These are phyloP conservation scores for Extremus antarcticus DNA, from an alignment of 495 filamentous ascomycete genomes.

Conservation along the genomic window DNA sequence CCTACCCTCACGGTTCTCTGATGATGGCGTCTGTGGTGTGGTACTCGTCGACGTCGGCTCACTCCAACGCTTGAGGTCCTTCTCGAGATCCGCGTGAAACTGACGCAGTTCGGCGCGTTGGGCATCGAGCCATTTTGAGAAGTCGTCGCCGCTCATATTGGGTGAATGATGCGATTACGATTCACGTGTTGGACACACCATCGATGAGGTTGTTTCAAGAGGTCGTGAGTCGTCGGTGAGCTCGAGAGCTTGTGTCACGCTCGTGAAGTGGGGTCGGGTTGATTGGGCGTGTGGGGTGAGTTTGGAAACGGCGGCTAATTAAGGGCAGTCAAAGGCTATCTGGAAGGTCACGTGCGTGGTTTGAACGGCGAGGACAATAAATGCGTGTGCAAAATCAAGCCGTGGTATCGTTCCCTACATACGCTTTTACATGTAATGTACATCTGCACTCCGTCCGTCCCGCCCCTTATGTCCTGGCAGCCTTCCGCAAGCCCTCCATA, in stretches of 20 bases:
- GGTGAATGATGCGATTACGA: too few relatives aligned
- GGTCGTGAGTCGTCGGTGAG: too few relatives aligned
- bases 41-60: neutral
- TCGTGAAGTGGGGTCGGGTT: too few relatives aligned
- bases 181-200: too few relatives aligned
- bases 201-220: too few relatives aligned
- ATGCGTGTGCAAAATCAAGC: neutral
- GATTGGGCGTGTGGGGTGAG: too few relatives aligned
- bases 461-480: slow-evolving; percentile 12
- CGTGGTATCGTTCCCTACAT: neutral
- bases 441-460: too few relatives aligned
- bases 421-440: too few relatives aligned
- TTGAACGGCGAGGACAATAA: neutral
- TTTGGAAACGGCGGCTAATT: neutral
- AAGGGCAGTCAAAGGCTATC: neutral
- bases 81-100: slow-evolving; percentile 8
- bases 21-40: neutral
- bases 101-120: slow-evolving; percentile 2
- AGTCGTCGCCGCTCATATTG: slow-evolving; percentile 7
- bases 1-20: too few relatives aligned
- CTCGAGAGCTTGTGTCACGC: too few relatives aligned
- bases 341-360: too few relatives aligned
- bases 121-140: neutral
- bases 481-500: slow-evolving; percentile 34
- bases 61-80: slow-evolving; percentile 1